Evolutionary conservation across 2,329 filamentous ascomycete species (phyloP), one percentile per base, ranked within the genome.

Genomic region (Diaporthe vexans): DNA sequence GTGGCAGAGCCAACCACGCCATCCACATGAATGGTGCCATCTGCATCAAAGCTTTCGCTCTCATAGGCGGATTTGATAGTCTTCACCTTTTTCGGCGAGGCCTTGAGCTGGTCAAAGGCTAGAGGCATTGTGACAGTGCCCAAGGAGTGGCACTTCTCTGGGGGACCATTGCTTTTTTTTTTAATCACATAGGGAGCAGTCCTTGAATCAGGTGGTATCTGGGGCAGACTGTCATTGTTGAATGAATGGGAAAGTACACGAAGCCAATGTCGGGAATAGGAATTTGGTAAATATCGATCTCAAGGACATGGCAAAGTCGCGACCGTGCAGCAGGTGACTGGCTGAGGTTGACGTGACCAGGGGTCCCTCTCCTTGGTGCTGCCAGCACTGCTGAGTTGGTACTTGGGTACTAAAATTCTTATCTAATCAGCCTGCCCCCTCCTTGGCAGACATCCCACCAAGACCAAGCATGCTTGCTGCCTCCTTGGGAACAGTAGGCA

Each of bases 1-100:
- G 95, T 96, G 78, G 96, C 95, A 8, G 96, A 97, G 63, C 95
- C 95, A 70, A 98, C 94, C 29, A 90, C 83, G n/a, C 90, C 90
- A 77, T 95, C 93, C 69, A 98, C 94, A 79, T 94, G 92, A 78
- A 98, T 95, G 1, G 93, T 94, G 70, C 94, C 93, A 83, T 97
- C 93, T 76, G 93, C 90, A 78, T 95, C 94, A 79, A 98, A 98
- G 46, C 94, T 97, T 72, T 94, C 92, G 82, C 95, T 97, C 77
- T 97, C 94, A 78, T 92, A 95, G 52, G 94, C 93, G 73, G 91
- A 92, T 79, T 89, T 91, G 78, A 92, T 89, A 46, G 85, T 82
- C 81, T 91, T 92, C 29, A 85, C 87, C 83, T 90, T 91, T 79
- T 88, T 90, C 43, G 86, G 84, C 56, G 83, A 80, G 71, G 88